Percentiles rank a stretch among this genome's conserved stretches.
Evolutionary conservation across 225 moss, liverwort and hornwort genomes (phyloP).

Genomic region (Physcomitrium patens): DNA sequence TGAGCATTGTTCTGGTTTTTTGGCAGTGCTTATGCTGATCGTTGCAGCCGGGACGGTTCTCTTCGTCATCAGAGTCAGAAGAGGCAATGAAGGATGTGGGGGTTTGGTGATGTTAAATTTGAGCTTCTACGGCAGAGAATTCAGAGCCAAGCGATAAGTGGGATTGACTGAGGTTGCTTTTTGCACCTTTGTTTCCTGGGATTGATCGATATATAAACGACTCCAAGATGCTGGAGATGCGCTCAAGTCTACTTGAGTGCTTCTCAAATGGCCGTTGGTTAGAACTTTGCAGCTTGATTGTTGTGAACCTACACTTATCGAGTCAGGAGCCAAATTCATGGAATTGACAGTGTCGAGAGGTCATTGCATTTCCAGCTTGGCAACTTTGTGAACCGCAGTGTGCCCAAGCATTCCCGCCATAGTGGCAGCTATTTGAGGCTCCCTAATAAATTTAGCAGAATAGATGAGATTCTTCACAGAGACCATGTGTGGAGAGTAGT

Average conservation of each 20-base stretch:
- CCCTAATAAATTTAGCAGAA: slow-evolving; percentile 37
- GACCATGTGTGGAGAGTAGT: slow-evolving; percentile 1
- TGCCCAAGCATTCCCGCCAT: slow-evolving; percentile 59
- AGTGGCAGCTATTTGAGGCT: slow-evolving; percentile 48
- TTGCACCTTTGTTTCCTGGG: background rate
- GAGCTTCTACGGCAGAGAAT: background rate
- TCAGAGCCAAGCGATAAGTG: background rate
- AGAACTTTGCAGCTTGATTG: background rate
- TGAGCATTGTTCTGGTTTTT: slow-evolving; percentile 27
- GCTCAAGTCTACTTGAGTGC: slow-evolving; percentile 16
- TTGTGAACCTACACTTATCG: background rate
- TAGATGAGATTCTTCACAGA: slow-evolving; percentile 14
- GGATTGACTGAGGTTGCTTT: background rate
- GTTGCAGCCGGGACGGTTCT: slow-evolving; percentile 14
- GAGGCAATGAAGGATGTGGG: slow-evolving; percentile 24
- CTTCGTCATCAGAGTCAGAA: slow-evolving; percentile 34
- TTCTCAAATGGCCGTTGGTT: slow-evolving; percentile 19
- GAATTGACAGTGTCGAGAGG: background rate
- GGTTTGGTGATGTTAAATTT: background rate
- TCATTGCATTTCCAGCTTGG: slow-evolving; percentile 9
- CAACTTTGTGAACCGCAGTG: slow-evolving; percentile 34
- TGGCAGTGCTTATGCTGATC: background rate
- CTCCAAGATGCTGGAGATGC: background rate
- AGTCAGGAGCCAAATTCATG: too few species aligned
- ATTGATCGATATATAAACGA: slow-evolving; percentile 1